A percentile compares a stretch with the other conserved stretches of the same genome.
Conservation (phyloP, 768 basidiomycete species). For the Amanita jacksonii region DNA sequence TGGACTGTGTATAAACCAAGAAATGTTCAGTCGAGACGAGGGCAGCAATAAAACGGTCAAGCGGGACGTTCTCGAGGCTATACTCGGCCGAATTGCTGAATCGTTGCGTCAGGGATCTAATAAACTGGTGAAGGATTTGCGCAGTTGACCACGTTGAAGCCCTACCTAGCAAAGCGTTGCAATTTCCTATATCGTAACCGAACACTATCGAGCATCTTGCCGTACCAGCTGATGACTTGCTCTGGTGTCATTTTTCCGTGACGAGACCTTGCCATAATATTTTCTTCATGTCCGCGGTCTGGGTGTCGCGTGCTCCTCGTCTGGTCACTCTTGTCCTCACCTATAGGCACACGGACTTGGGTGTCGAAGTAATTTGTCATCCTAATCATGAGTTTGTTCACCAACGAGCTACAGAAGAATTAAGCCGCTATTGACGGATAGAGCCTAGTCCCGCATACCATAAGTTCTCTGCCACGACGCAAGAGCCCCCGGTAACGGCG, state of each 20-base stretch:
- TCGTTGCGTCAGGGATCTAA: conserved; percentile 65
- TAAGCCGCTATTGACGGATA: conserved; percentile 1
- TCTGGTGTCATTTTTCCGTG: conserved; percentile 62
- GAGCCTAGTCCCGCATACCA: conserved; percentile 46
- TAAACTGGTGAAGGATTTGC: conserved; percentile 8
- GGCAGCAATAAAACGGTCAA: conserved; percentile 71
- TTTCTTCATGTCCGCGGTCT: conserved; percentile 13
- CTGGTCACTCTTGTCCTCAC: conserved; percentile 25
- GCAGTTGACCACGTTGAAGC: conserved; percentile 2
- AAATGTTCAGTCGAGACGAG: conserved; percentile 84
- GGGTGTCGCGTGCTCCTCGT: conserved; percentile 11
- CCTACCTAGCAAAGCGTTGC: conserved; percentile 84
- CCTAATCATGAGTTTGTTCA: conserved; percentile 87
- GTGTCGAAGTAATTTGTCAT: conserved; percentile 93
- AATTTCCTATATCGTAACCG: conserved; percentile 87
- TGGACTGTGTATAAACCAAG: conserved; percentile 81
- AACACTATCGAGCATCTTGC: conserved; percentile 89
- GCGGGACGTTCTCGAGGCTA: conserved; percentile 58
- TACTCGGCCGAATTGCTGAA: conserved; percentile 95
- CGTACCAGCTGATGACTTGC: conserved; percentile 83
- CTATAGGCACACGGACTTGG: conserved; percentile 71
- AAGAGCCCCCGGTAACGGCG: conserved; percentile 78
- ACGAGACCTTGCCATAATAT: conserved; percentile 15
- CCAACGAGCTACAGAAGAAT: conserved; percentile 57
- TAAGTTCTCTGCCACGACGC: conserved; percentile 89